A percentile compares a stretch with the other conserved stretches of the same genome.
Conservation (phyloP, 2,329 filamentous ascomycete species). For the Emergomyces orientalis region DNA sequence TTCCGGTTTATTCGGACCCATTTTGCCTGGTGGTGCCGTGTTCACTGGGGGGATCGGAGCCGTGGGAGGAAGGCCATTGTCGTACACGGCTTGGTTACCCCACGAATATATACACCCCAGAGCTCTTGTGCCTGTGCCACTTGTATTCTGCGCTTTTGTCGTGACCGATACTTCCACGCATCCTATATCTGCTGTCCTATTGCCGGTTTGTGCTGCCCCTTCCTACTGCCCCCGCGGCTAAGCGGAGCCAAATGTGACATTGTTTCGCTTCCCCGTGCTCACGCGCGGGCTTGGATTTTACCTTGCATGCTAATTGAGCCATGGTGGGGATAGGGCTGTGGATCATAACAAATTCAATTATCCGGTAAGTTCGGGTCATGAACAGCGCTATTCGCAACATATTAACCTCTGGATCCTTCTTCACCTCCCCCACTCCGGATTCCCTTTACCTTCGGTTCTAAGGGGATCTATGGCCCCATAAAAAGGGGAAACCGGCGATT, state of each 20-base stretch:
- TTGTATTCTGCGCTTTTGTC: background rate
- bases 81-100: slow-evolving; percentile 1
- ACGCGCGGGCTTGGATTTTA: background rate
- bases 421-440: background rate
- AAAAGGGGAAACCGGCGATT: background rate
- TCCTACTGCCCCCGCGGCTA: background rate
- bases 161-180: background rate
- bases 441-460: background rate
- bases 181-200: background rate
- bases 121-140: background rate
- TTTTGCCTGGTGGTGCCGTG: background rate
- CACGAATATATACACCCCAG: background rate
- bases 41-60: background rate
- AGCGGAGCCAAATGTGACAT: background rate
- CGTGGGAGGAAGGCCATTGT: background rate
- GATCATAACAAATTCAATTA: background rate
- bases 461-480: background rate
- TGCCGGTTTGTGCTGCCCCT: background rate
- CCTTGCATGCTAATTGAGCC: background rate
- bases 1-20: background rate
- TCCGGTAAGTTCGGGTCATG: slow-evolving; percentile 2
- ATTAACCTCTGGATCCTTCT: background rate
- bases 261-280: background rate
- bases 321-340: background rate
- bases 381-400: background rate